Evolutionary conservation across 75 land plant genomes (phyloP).

Genomic region (Adiantum capillusveneris): DNA sequence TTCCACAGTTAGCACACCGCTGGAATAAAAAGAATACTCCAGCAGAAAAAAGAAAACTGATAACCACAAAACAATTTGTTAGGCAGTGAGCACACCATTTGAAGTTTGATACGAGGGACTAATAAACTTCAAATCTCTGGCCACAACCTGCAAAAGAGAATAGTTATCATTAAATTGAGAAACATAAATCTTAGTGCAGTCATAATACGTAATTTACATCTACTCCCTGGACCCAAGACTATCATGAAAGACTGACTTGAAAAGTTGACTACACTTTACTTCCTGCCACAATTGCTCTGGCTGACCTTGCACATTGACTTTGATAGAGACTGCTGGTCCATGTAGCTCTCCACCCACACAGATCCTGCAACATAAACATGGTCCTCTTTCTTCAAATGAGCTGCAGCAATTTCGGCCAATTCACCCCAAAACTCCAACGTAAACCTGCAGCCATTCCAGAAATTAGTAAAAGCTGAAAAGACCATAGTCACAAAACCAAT

Average conservation of each 20-base stretch:
- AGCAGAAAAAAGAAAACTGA: too few species aligned
- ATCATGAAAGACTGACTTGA: not conserved
- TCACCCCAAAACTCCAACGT: constrained; percentile 72
- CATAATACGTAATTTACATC: not conserved
- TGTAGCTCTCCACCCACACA: constrained; percentile 17
- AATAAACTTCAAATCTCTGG: not conserved
- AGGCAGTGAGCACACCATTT: not conserved
- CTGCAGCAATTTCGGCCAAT: constrained; percentile 75
- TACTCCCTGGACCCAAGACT: not conserved
- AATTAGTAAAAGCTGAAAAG: too few species aligned
- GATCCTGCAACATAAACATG: constrained; percentile 61
- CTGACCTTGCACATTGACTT: constrained; percentile 2
- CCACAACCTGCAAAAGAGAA: constrained; percentile 3
- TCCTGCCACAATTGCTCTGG: not conserved
- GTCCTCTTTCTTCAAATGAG: constrained; percentile 66
- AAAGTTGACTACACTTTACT: not conserved
- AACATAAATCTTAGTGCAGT: not conserved
- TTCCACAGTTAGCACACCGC: not conserved
- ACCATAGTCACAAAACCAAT: too few species aligned
- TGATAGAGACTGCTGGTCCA: not conserved
- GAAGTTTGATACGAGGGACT: not conserved
- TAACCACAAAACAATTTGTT: not conserved
- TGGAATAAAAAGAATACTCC: not conserved
- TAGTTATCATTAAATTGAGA: not conserved
- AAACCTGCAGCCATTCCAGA: constrained; percentile 69